A percentile compares a stretch with the other conserved stretches of the same genome.
phyloP scores from a whole-genome alignment of 176 grass and related monocot genomes.

The Elymus sibiricus region DNA sequence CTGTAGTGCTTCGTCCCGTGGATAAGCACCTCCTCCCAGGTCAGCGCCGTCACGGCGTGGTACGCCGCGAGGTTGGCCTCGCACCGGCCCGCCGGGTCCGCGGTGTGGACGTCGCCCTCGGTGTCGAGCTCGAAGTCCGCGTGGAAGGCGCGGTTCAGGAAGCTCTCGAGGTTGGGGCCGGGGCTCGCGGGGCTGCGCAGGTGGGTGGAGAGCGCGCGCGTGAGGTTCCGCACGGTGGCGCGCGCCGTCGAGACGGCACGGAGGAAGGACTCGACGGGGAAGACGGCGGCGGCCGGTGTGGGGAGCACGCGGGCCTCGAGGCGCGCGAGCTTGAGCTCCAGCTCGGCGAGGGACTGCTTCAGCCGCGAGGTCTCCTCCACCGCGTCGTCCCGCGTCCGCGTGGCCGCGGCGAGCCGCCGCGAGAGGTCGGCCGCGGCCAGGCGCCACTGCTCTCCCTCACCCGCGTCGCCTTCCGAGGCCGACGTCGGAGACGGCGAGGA shows the following conservation, averaged over 20 bases:
- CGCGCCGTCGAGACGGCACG: constrained; percentile 57
- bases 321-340: constrained; percentile 66
- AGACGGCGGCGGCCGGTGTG: not conserved
- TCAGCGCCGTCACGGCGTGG: constrained; percentile 48
- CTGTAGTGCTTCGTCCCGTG: constrained; percentile 90
- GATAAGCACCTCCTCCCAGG: constrained; percentile 81
- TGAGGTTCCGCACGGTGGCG: constrained; percentile 64
- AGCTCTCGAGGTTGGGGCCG: constrained; percentile 61
- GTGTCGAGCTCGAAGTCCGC: constrained; percentile 69
- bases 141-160: constrained; percentile 77
- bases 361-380: constrained; percentile 70
- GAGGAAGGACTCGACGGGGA: constrained; percentile 49
- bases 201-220: constrained; percentile 69
- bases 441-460: constrained; percentile 65
- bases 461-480: constrained; percentile 13
- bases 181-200: constrained; percentile 43
- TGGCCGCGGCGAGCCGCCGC: constrained; percentile 62
- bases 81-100: constrained; percentile 63
- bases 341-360: constrained; percentile 69
- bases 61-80: constrained; percentile 59
- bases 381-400: constrained; percentile 80
- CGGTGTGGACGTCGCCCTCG: constrained; percentile 45
- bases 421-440: constrained; percentile 66
- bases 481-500: constrained; percentile 36
- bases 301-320: constrained; percentile 62